Percentiles rank a stretch among this genome's conserved stretches.
Evolutionary conservation across 2,329 filamentous ascomycete species (phyloP).

Genomic region (Xylaria sp.): DNA sequence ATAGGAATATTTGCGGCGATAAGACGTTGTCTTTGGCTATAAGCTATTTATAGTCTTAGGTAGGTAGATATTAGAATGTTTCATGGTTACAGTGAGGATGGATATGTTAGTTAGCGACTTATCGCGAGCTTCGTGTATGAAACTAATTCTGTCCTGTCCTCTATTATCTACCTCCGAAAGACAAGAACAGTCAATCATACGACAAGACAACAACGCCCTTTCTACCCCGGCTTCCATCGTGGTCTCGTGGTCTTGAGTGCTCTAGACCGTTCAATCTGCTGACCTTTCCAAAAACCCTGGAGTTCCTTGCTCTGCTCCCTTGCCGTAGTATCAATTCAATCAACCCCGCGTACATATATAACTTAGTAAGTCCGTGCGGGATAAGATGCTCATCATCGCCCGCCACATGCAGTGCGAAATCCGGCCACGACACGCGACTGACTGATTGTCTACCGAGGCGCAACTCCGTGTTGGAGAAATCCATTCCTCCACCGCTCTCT

Average conservation of each 20-base stretch:
- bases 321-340: slow-evolving; percentile 1
- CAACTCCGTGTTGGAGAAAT: slow-evolving; percentile 14
- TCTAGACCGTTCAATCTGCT: background rate
- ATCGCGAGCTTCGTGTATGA: too few species aligned
- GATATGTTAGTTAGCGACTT: too few species aligned
- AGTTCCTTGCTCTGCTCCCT: background rate
- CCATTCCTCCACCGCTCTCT: too few species aligned
- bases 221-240: background rate
- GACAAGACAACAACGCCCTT: background rate
- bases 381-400: background rate
- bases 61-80: background rate
- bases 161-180: background rate
- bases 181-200: too few species aligned
- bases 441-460: background rate
- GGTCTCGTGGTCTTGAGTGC: background rate
- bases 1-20: background rate
- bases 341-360: background rate
- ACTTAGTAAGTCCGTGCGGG: too few species aligned
- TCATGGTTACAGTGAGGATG: background rate
- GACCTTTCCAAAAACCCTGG: background rate
- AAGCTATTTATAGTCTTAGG: background rate
- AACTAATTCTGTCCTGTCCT: too few species aligned
- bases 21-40: background rate
- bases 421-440: background rate
- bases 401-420: background rate